A percentile compares a stretch with the other conserved stretches of the same genome.
Conservation (phyloP, 1,284 basidiomycete species). For the Irpex sp. region DNA sequence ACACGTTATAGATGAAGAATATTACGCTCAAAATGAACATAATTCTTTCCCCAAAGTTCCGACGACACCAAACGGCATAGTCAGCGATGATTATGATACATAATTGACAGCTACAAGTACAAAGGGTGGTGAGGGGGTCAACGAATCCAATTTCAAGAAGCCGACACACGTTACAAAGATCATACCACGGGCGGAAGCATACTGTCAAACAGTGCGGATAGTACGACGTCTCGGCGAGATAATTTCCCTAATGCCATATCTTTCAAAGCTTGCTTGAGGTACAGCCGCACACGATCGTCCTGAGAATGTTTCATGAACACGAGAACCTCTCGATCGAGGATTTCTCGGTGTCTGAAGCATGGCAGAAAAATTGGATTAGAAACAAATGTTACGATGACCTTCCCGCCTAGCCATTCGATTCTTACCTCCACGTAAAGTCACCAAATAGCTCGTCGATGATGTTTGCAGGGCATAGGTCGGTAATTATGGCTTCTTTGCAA, state of each 20-base stretch:
- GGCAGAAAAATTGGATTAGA: background rate
- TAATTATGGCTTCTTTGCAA: slow-evolving; percentile 6
- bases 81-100: too few species aligned
- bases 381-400: too few species aligned
- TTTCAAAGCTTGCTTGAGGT: background rate
- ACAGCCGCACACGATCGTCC: background rate
- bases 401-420: too few species aligned
- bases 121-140: background rate
- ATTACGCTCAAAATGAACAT: too few species aligned
- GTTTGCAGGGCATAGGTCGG: slow-evolving; percentile 9
- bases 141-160: background rate
- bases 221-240: background rate
- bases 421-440: slow-evolving; percentile 16
- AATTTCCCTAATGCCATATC: background rate
- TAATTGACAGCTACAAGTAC: background rate
- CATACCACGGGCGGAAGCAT: background rate
- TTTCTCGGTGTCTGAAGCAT: background rate
- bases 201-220: background rate
- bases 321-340: background rate
- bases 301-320: background rate
- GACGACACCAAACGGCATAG: too few species aligned
- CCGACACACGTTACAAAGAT: background rate
- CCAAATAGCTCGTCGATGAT: slow-evolving; percentile 17
- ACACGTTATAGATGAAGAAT: too few species aligned
- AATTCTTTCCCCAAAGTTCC: too few species aligned